Evolutionary conservation across 1,284 basidiomycete genomes (phyloP), one percentile per base, ranked within the genome.

Genomic region (Boletus mariae): DNA sequence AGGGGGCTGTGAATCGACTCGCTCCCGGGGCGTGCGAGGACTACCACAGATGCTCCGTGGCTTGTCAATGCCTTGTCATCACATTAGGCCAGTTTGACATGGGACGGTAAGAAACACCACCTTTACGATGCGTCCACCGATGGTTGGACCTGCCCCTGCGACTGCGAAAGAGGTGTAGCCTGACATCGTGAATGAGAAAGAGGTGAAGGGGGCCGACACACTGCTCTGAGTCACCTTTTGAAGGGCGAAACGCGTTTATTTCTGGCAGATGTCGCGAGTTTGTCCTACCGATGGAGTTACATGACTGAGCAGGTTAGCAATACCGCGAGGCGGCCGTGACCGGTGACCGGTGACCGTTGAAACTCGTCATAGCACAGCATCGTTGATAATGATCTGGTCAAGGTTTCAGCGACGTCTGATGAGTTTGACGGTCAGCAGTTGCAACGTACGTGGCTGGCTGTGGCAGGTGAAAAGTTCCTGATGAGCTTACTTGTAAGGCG

Each of bases 131-230:
- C 62, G 67, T 29, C 45, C 56, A 40, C 66, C 68, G 44, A 67
- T 59, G 31, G 63, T 69, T 15, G 67, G 67, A 12, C 68, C 65
- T 12, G 68, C 61, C 4, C 65, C 68, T 7, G 46, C 64, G 17
- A 67, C 57, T 52, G 67, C 68, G 29, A 67, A 67, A 17, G 68
- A 67, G n/a, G 58, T 65, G 53, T 67, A 70, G 34, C 26, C 41
- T 35, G 56, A 51, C 65, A 69, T 66, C 35, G 41, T 52, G 45
- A 51, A 29, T 51, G 41, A 40, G 37, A 46, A 34, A 13, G 26
- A 28, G 25, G 10, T 38, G 20, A 12, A 11, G 9, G 44, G 20
- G 15, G 2, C 20, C 7, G 26, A 26, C 31, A 20, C 11, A 15
- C 13, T 1, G 31, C 10, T 40, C n/a, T 17, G 23, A 15, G 17